These are phyloP conservation scores for Acanthamoeba quina DNA, from an alignment of 208 protist species.

Conservation along the genomic window DNA sequence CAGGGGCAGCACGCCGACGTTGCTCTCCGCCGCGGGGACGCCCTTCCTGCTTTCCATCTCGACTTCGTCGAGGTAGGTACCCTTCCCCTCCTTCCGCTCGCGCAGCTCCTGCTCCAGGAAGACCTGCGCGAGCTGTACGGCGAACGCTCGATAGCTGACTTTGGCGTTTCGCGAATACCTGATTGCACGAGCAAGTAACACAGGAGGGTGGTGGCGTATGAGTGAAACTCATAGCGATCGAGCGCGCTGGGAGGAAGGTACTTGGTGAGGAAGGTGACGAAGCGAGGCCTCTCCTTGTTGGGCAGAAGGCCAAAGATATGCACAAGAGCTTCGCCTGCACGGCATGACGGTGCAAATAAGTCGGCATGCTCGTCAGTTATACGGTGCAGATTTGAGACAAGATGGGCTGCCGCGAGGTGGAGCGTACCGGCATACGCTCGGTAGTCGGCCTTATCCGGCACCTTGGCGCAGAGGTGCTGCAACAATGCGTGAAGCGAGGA, in stretches of 20 bases:
- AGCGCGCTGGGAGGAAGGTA: not conserved
- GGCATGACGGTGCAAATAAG: not conserved
- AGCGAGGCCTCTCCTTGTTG: slow-evolving; percentile 66
- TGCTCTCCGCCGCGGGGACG: not conserved
- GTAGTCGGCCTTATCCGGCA: slow-evolving; percentile 70
- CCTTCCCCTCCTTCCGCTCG: slow-evolving; percentile 38
- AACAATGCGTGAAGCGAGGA: slow-evolving; percentile 43
- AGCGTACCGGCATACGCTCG: slow-evolving; percentile 9
- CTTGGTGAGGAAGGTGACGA: slow-evolving; percentile 59
- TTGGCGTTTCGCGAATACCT: slow-evolving; percentile 69
- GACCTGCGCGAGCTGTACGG: slow-evolving; percentile 38
- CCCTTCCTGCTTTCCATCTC: not conserved
- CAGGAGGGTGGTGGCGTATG: too few species aligned
- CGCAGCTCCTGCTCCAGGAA: slow-evolving; percentile 45
- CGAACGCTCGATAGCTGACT: slow-evolving; percentile 58
- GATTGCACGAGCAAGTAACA: not conserved
- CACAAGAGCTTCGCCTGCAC: slow-evolving; percentile 14
- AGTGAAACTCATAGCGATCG: not conserved
- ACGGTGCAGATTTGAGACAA: not conserved
- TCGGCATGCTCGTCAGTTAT: too few species aligned
- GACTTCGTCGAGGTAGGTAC: slow-evolving; percentile 51
- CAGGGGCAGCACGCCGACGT: slow-evolving; percentile 17
- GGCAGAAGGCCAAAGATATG: slow-evolving; percentile 46
- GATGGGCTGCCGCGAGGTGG: not conserved
- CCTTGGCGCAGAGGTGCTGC: slow-evolving; percentile 66